A percentile compares a stretch with the other conserved stretches of the same genome.
Evolutionary conservation across 2,329 filamentous ascomycete genomes (phyloP).

Genomic region (Hypomyces rosellus): DNA sequence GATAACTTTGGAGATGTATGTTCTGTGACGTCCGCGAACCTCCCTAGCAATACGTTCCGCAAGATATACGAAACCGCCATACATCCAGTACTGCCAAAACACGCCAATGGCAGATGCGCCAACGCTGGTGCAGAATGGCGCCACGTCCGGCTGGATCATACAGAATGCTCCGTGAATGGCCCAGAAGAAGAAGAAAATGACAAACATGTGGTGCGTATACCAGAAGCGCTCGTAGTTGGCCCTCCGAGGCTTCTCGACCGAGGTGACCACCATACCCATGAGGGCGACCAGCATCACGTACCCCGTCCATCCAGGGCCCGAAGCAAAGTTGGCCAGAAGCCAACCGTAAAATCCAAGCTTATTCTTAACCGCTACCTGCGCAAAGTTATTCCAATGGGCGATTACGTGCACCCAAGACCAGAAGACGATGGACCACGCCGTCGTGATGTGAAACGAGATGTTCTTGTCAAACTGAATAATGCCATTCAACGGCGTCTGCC

Average conservation of each 20-base stretch:
- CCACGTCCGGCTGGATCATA: constrained; percentile 81
- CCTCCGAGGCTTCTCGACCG: constrained; percentile 68
- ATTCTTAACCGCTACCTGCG: constrained; percentile 66
- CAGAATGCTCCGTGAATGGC: constrained; percentile 84
- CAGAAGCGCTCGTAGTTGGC: constrained; percentile 87
- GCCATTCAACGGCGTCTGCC: constrained; percentile 76
- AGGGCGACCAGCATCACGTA: constrained; percentile 77
- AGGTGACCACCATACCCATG: constrained; percentile 73
- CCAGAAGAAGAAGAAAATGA: constrained; percentile 87
- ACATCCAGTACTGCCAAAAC: constrained; percentile 89
- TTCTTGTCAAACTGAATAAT: constrained; percentile 88
- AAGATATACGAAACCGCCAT: constrained; percentile 73
- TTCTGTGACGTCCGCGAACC: constrained; percentile 73
- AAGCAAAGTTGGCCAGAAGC: constrained; percentile 68
- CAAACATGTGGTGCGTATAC: constrained; percentile 85
- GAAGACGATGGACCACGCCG: constrained; percentile 83
- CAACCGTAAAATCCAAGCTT: constrained; percentile 73
- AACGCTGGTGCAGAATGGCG: constrained; percentile 68
- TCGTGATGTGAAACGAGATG: constrained; percentile 80
- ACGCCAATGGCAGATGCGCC: constrained; percentile 62
- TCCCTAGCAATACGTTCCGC: constrained; percentile 74
- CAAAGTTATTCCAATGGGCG: constrained; percentile 83
- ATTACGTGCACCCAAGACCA: constrained; percentile 83
- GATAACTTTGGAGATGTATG: constrained; percentile 81
- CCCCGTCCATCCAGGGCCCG: constrained; percentile 78